Base-by-base conservation (phyloP, 768 basidiomycete genomes). In the Chiua virens region DNA sequence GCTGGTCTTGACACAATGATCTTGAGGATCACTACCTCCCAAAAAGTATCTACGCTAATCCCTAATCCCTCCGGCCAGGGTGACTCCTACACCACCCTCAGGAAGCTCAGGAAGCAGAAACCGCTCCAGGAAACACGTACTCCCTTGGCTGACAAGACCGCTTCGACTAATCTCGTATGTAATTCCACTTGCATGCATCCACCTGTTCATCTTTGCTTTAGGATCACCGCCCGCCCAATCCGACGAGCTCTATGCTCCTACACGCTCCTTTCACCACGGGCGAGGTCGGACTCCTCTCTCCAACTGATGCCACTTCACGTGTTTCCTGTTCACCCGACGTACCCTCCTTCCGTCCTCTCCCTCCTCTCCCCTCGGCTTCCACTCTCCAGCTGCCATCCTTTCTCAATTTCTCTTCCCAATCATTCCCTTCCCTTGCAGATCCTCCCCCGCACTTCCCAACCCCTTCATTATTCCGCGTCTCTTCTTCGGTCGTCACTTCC, bases 1-100 rank as follows among this genome's bases (percentile, higher is more conserved):
- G 73, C 73, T 69, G 73, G 73, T 28, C 73, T 75, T 48, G 73
- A 75, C 64, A 52, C 61, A 45, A 62, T 71, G 68, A 54, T 74
- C 60, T 64, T 73, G 59, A 70, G 61, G 63, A 71, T 71, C 61
- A 55, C 59, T 42, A 34, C 58, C 13, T 50, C 66, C 44, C 51
- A 56, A 50, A 66, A 64, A 63, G 51, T 68, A 60, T 43, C 67
- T 42, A 60, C 56, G 47, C 55, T 63, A 53, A 60, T 67, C 57
- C 48, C 59, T 57, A 59, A 56, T 60, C 57, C 46, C 52, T n/a
- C 55, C 54, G 30, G 50, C 34, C 21, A 45, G 45, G 44, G 58
- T 56, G 57, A 54, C 47, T 49, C 56, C 25, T 59, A 54, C 45
- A 42, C 53, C 42, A 54, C 59, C 55, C 50, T 43, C 59, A 56